These are phyloP conservation scores for Acephala macrosclerotiorum DNA, from an alignment of 2,329 filamentous ascomycete genomes.

Conservation along the genomic window DNA sequence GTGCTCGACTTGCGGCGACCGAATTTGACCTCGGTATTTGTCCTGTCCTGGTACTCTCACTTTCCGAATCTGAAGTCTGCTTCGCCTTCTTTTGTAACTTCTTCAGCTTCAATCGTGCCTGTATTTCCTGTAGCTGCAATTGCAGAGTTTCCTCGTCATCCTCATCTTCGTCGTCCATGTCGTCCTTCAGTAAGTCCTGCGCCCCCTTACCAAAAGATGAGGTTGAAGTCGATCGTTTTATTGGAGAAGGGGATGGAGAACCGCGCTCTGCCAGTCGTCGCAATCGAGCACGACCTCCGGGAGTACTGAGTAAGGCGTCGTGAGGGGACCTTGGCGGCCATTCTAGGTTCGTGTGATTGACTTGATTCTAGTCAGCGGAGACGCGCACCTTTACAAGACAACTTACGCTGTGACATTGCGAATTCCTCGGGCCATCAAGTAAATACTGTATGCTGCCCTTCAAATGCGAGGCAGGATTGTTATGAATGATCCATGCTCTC, in stretches of 20 bases:
- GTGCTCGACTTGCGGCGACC: constrained; percentile 36
- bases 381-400: constrained; percentile 6
- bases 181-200: constrained; percentile 35
- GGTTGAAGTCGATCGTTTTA: constrained; percentile 50
- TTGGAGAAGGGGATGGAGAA: constrained; percentile 74
- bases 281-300: constrained; percentile 79
- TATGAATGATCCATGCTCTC: constrained; percentile 30
- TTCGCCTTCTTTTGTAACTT: constrained; percentile 74
- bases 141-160: constrained; percentile 91
- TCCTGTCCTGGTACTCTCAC: constrained; percentile 27
- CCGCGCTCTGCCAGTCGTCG: constrained; percentile 70
- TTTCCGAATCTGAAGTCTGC: constrained; percentile 41
- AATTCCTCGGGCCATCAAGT: constrained; percentile 20
- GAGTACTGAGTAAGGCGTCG: constrained; percentile 71
- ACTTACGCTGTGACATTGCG: constrained; percentile 41
- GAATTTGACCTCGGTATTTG: constrained; percentile 36
- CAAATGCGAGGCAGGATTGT: constrained; percentile 21
- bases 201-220: constrained; percentile 31
- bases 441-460: constrained; percentile 18
- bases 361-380: constrained; percentile 32
- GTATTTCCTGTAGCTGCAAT: constrained; percentile 85
- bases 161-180: constrained; percentile 63
- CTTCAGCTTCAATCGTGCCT: constrained; percentile 87
- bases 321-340: constrained; percentile 74
- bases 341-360: constrained; percentile 46